phyloP scores from a whole-genome alignment of 148 eudicot species.

The Silene uniflora region DNA sequence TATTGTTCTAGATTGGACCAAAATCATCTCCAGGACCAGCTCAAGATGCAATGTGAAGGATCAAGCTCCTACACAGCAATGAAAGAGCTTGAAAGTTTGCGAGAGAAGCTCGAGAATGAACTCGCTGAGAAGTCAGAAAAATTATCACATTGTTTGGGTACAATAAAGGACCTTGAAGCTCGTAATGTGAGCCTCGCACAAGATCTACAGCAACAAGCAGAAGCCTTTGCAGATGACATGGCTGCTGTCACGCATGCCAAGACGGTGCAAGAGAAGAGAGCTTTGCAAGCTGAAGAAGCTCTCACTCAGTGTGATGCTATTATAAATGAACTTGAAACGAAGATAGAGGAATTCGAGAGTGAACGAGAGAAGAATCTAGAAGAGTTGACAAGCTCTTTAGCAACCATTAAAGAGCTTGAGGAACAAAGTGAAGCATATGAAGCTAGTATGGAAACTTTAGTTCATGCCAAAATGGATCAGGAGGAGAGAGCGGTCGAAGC shows the following conservation, averaged over 20 bases:
- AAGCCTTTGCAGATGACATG: conserved; percentile 20
- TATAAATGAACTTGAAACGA: conserved; percentile 27
- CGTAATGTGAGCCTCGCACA: conserved; percentile 24
- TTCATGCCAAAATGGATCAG: conserved; percentile 31
- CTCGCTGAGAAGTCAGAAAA: conserved; percentile 31
- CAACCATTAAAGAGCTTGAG: conserved; percentile 31
- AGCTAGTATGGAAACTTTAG: conserved; percentile 33
- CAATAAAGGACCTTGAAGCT: conserved; percentile 31
- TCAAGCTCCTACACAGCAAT: conserved; percentile 46
- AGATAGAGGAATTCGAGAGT: conserved; percentile 25
- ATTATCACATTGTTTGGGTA: conserved; percentile 28
- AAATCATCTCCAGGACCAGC: conserved; percentile 71
- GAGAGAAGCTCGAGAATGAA: conserved; percentile 35
- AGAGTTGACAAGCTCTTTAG: conserved; percentile 28
- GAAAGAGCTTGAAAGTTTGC: conserved; percentile 29
- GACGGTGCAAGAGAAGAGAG: conserved; percentile 29
- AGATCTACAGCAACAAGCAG: conserved; percentile 30
- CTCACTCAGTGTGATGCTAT: conserved; percentile 23
- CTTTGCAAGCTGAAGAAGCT: conserved; percentile 30
- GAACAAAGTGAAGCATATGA: conserved; percentile 31
- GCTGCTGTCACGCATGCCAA: conserved; percentile 18
- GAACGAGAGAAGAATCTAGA: conserved; percentile 27
- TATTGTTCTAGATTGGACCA: conserved; percentile 67
- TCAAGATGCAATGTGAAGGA: conserved; percentile 80
- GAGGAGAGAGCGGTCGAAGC: conserved; percentile 35